phyloP scores from a whole-genome alignment of 208 protist genomes.

The Crithidia mellificae region DNA sequence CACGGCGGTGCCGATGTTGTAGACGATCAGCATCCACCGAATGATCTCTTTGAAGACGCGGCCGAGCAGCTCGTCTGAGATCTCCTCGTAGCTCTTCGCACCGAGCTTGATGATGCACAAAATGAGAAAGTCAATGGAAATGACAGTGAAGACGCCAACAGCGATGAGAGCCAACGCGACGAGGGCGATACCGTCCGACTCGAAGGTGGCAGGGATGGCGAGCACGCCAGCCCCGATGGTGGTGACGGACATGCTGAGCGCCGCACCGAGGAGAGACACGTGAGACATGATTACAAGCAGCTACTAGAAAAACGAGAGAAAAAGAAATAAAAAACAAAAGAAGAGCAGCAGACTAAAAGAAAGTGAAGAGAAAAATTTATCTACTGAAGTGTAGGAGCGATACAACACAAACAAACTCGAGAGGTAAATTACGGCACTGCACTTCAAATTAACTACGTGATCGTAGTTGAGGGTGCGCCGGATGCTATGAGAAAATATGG shows the following conservation, averaged over 20 bases:
- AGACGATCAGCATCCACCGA: slow-evolving; percentile 71
- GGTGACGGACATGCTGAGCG: slow-evolving; percentile 65
- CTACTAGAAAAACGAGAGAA: slow-evolving; percentile 8
- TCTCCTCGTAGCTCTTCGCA: slow-evolving; percentile 64
- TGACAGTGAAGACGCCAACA: slow-evolving; percentile 50
- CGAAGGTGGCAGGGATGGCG: slow-evolving; percentile 51
- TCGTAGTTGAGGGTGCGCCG: too few relatives aligned
- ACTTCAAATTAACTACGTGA: too few relatives aligned
- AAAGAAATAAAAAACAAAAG: slow-evolving; percentile 43
- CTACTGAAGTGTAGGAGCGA: too few relatives aligned
- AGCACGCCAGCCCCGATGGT: slow-evolving; percentile 68
- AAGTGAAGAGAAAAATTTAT: too few relatives aligned
- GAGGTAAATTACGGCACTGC: too few relatives aligned
- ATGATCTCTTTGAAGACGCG: slow-evolving; percentile 45
- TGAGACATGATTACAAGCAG: slow-evolving; percentile 16
- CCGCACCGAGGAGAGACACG: slow-evolving; percentile 39
- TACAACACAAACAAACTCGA: too few relatives aligned
- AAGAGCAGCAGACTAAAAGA: too few relatives aligned
- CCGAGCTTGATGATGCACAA: slow-evolving; percentile 54
- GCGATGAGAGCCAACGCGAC: slow-evolving; percentile 37
- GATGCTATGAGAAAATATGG: too few relatives aligned
- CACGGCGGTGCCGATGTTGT: slow-evolving; percentile 56
- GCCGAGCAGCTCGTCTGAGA: slow-evolving; percentile 54
- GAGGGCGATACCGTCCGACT: slow-evolving; percentile 44
- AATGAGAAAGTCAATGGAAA: slow-evolving; percentile 68